Conservation (phyloP, 75 land plant genomes). For the Larix kaempferi region DNA sequence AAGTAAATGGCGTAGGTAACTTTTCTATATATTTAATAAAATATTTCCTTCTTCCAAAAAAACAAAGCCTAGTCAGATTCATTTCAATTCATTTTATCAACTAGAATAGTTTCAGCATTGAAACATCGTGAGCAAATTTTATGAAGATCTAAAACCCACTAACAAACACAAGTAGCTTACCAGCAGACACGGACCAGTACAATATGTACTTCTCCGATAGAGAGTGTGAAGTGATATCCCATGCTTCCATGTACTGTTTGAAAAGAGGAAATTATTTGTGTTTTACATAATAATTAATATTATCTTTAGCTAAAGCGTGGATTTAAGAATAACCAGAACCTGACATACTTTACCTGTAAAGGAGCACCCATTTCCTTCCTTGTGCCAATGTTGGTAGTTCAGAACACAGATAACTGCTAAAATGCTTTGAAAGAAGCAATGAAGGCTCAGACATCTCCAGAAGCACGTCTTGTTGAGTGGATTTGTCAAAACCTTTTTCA, state of each 20-base stretch:
- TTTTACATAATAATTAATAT: not conserved
- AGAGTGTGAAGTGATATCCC: slow-evolving; percentile 88
- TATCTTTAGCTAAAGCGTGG: not conserved
- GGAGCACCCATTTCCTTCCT: slow-evolving; percentile 77
- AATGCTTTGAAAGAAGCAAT: slow-evolving; percentile 60
- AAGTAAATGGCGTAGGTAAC: too few species aligned
- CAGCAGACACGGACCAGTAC: slow-evolving; percentile 76
- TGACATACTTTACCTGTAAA: slow-evolving; percentile 56
- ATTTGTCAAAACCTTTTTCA: slow-evolving; percentile 11
- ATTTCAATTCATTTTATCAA: too few species aligned
- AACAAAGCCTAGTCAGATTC: too few species aligned
- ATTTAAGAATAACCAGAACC: not conserved
- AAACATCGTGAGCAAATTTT: too few species aligned
- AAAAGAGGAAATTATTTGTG: slow-evolving; percentile 9
- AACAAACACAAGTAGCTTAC: slow-evolving; percentile 27
- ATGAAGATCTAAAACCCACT: too few species aligned
- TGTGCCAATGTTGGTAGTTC: slow-evolving; percentile 66
- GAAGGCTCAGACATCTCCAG: slow-evolving; percentile 76
- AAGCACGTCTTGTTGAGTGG: slow-evolving; percentile 8
- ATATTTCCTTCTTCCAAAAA: too few species aligned
- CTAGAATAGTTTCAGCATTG: too few species aligned
- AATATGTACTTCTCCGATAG: slow-evolving; percentile 67
- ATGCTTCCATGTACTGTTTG: slow-evolving; percentile 83
- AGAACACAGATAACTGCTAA: slow-evolving; percentile 45
- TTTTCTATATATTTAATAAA: too few species aligned